phyloP scores from a whole-genome alignment of 257 asterid genomes.

The Cinchona pubescens region DNA sequence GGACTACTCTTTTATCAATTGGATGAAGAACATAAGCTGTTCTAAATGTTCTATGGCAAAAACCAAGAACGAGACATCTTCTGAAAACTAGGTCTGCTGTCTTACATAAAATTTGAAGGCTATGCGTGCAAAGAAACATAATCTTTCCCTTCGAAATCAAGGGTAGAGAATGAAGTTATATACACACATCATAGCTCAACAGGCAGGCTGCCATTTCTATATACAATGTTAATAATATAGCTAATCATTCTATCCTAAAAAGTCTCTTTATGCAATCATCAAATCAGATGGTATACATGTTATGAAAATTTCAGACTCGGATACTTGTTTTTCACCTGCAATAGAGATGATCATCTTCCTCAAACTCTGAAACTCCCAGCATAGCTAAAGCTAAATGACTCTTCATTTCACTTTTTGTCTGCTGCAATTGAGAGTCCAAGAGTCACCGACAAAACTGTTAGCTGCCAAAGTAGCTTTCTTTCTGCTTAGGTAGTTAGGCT shows the following conservation, averaged over 20 bases:
- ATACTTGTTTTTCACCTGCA: constrained; percentile 42
- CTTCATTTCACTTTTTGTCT: constrained; percentile 68
- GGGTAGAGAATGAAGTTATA: constrained; percentile 19
- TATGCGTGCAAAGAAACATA: constrained; percentile 19
- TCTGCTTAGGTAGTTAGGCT: constrained; percentile 21
- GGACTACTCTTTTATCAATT: background rate
- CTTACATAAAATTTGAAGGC: constrained; percentile 4
- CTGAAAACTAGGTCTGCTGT: background rate
- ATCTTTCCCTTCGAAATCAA: constrained; percentile 11
- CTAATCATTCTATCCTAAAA: constrained; percentile 11
- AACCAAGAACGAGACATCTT: background rate
- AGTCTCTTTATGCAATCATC: background rate
- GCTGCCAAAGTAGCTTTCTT: constrained; percentile 34
- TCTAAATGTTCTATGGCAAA: background rate
- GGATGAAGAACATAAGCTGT: background rate
- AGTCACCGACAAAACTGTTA: background rate
- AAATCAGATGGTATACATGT: background rate
- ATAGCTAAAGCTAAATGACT: constrained; percentile 86
- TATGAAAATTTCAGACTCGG: background rate
- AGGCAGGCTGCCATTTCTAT: constrained; percentile 27
- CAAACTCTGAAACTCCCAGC: constrained; percentile 75
- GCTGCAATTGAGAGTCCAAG: constrained; percentile 41
- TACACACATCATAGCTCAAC: constrained; percentile 18
- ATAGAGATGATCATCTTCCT: constrained; percentile 50
- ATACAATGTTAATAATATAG: constrained; percentile 23